These are phyloP conservation scores for Aspergillus sp. DNA, from an alignment of 2,329 filamentous ascomycete species.

Conservation along the genomic window DNA sequence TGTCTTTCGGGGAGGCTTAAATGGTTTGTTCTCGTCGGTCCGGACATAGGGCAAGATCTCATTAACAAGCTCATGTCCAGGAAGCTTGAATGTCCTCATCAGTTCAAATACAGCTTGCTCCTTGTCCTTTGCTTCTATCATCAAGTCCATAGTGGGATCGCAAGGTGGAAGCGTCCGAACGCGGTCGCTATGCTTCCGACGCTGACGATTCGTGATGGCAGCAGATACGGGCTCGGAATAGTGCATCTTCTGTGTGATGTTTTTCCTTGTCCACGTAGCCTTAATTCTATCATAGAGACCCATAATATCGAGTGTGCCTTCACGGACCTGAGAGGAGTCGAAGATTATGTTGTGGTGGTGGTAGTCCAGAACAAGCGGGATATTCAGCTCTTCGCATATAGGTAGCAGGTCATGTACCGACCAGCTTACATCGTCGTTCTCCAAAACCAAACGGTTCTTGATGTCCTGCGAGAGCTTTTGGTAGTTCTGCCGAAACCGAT, in stretches of 20 bases:
- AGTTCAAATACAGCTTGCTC: conserved; percentile 94
- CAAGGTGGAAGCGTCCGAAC: conserved; percentile 82
- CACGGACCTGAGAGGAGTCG: conserved; percentile 68
- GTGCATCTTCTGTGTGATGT: conserved; percentile 93
- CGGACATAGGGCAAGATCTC: conserved; percentile 76
- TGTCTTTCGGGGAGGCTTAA: conserved; percentile 49
- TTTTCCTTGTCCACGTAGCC: conserved; percentile 79
- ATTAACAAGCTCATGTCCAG: conserved; percentile 73
- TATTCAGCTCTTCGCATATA: conserved; percentile 89
- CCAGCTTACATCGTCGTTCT: conserved; percentile 94
- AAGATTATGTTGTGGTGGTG: conserved; percentile 97
- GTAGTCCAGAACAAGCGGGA: conserved; percentile 87
- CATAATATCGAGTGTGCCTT: conserved; percentile 82
- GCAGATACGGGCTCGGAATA: conserved; percentile 78
- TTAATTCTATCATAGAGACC: conserved; percentile 72
- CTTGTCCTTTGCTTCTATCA: conserved; percentile 99
- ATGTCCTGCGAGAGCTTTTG: conserved; percentile 63
- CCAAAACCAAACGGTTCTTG: conserved; percentile 79
- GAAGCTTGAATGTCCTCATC: conserved; percentile 83
- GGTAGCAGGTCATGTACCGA: conserved; percentile 89
- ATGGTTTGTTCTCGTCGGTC: conserved; percentile 68
- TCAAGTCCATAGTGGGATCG: conserved; percentile 81
- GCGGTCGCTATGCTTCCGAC: conserved; percentile 81
- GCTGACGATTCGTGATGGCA: conserved; percentile 74
- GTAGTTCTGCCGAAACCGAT: conserved; percentile 77